Base-by-base conservation (phyloP, 2,329 filamentous ascomycete genomes). In the Verticillium zaregamsianum region DNA sequence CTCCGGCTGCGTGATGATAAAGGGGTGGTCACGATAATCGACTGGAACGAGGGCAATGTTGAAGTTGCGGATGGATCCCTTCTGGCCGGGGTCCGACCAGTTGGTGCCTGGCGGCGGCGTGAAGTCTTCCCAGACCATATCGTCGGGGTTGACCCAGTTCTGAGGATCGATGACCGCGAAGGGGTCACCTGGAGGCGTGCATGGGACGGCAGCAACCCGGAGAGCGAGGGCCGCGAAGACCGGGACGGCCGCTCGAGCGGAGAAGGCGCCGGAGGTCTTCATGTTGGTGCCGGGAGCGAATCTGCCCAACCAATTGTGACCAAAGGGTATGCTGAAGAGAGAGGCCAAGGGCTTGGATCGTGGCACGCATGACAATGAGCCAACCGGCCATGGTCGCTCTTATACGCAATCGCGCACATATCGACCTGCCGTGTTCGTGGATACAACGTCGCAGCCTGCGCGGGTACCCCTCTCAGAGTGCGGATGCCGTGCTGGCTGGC, bases 1-100 rank as follows among this genome's bases (percentile, higher is more conserved):
- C 6, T 77, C 67, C 3, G 74, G 65, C 56, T 77, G 73, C 0
- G 80, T 83, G 60, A 84, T 75, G 28, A 79, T 77, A 66, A 85
- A 84, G 2, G 79, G 74, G 57, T 69, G 69, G 61, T 85, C 80
- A 0, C 76, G 69, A 65, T 83, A 85, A 69, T 85, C 82, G 37
- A 85, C 75, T 1, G 78, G 74, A 31, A 85, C 77, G 63, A 85
- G 76, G 5, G 81, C 82, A 62, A 85, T 84, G 64, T 84, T 83
- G 73, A 84, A 85, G 71, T 85, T 84, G 20, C 81, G 76, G 37
- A 71, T 72, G 2, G 76, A 75, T 8, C 82, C 82, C 61, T 73
- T 79, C 37, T 70, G 72, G 0, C 69, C 67, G 2, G 80, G 74
- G 60, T 84, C 76, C 7, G 72, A 74, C 81, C 81, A 85, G 20